A percentile compares a stretch with the other conserved stretches of the same genome.
Evolutionary conservation across 2,329 filamentous ascomycete species (phyloP).

Genomic region (Colletotrichum caudatum): DNA sequence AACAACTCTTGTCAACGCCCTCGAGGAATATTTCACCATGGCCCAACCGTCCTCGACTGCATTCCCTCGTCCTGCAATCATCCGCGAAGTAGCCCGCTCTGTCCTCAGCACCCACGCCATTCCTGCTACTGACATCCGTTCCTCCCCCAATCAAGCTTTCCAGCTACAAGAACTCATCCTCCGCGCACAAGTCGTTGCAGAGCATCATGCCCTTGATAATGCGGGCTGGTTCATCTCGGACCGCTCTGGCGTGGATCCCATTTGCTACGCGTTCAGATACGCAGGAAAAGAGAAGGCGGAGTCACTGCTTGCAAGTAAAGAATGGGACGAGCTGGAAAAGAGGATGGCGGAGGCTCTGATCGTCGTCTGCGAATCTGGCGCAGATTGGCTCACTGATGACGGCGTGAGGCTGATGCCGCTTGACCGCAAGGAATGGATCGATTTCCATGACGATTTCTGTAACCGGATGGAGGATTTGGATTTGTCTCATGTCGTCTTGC

Average conservation of each 20-base stretch:
- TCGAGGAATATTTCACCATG: neutral
- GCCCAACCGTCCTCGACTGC: neutral
- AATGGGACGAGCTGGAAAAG: neutral
- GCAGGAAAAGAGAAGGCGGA: neutral
- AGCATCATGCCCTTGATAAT: neutral
- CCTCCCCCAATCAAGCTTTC: neutral
- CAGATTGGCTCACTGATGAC: too few species aligned
- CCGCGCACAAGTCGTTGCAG: neutral
- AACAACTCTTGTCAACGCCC: slow-evolving; percentile 53
- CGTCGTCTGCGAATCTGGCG: too few species aligned
- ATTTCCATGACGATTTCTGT: too few species aligned
- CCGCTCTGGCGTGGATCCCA: neutral
- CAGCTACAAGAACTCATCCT: neutral
- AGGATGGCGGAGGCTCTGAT: too few species aligned
- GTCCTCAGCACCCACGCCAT: neutral
- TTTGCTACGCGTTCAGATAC: neutral
- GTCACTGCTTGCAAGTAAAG: neutral
- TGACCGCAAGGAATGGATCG: too few species aligned
- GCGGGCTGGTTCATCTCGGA: neutral
- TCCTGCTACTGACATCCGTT: neutral
- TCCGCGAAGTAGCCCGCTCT: neutral
- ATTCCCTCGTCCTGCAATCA: neutral
- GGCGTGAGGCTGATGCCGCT: too few species aligned
- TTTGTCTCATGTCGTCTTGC: too few species aligned
- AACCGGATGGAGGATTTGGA: too few species aligned